Conservation (phyloP, 768 basidiomycete genomes). For the Chalciporus chontae region DNA sequence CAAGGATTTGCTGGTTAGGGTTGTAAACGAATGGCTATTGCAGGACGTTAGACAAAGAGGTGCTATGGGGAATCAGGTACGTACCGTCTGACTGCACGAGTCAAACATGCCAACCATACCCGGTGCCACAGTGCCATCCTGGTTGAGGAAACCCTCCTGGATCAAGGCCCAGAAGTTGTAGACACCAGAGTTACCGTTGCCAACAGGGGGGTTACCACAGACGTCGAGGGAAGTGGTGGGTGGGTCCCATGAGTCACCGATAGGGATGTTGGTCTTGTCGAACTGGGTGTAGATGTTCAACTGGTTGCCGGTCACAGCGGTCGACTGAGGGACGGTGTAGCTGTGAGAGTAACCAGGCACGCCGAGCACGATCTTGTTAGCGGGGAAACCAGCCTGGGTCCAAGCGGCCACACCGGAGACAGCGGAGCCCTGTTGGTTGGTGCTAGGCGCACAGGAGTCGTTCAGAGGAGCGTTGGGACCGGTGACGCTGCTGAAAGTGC, state of each 20-base stretch:
- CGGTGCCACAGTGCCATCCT: constrained; percentile 43
- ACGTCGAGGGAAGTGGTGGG: constrained; percentile 43
- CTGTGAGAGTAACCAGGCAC: constrained; percentile 84
- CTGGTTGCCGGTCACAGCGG: constrained; percentile 15
- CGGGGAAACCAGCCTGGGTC: constrained; percentile 75
- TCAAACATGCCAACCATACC: constrained; percentile 57
- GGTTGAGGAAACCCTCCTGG: constrained; percentile 49
- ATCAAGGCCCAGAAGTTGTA: constrained; percentile 66
- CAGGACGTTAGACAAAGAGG: constrained; percentile 2
- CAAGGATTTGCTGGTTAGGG: constrained; percentile 45
- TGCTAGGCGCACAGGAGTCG: constrained; percentile 64
- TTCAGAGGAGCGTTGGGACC: constrained; percentile 85
- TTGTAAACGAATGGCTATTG: constrained; percentile 68
- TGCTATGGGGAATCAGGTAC: constrained; percentile 15
- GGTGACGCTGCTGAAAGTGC: constrained; percentile 48
- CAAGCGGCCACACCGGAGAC: constrained; percentile 69
- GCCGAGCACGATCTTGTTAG: constrained; percentile 71
- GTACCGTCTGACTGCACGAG: constrained; percentile 70
- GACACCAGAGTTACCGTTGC: constrained; percentile 44
- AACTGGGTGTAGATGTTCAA: constrained; percentile 55
- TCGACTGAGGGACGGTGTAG: constrained; percentile 37
- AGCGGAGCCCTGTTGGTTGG: constrained; percentile 69
- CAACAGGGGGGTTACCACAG: constrained; percentile 54
- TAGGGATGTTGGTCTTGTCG: constrained; percentile 38
- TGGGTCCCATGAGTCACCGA: constrained; percentile 58